phyloP scores from a whole-genome alignment of 768 basidiomycete species.

The Boletales sp. region DNA sequence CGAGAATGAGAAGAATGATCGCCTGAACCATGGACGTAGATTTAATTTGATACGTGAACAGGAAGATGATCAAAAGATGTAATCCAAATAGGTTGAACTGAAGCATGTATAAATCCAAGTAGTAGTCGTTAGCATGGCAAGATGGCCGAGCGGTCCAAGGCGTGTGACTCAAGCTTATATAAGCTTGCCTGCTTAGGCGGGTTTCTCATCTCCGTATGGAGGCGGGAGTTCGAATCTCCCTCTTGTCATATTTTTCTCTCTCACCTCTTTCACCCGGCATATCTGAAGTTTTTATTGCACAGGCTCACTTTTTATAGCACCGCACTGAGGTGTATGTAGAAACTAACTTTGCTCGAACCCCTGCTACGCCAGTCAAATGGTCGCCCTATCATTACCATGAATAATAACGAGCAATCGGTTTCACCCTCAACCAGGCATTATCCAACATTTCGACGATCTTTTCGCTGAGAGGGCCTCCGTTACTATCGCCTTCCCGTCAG shows the following conservation, averaged over 20 bases:
- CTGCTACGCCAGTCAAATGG: background rate
- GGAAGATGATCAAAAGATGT: no score
- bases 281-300: no score
- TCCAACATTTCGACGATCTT: conserved; percentile 3
- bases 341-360: no score
- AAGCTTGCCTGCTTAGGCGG: conserved; percentile 25
- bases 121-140: conserved; percentile 29
- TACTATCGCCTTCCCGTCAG: background rate
- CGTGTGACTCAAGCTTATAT: conserved; percentile 54
- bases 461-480: conserved; percentile 1
- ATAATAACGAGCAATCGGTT: conserved; percentile 2
- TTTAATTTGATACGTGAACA: no score
- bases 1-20: no score
- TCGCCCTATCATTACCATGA: background rate
- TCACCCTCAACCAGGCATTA: conserved; percentile 5
- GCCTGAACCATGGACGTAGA: no score
- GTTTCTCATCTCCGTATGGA: conserved; percentile 31
- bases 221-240: conserved; percentile 35
- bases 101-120: background rate
- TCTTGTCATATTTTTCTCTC: conserved; percentile 23
- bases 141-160: conserved; percentile 63
- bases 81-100: background rate
- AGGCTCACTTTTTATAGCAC: no score
- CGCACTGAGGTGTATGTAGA: no score
- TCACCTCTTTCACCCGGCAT: background rate